Evolutionary conservation across 164 flowering plant species (phyloP), one percentile per base, ranked within the genome.

Genomic region (Tinospora cordifolia): DNA sequence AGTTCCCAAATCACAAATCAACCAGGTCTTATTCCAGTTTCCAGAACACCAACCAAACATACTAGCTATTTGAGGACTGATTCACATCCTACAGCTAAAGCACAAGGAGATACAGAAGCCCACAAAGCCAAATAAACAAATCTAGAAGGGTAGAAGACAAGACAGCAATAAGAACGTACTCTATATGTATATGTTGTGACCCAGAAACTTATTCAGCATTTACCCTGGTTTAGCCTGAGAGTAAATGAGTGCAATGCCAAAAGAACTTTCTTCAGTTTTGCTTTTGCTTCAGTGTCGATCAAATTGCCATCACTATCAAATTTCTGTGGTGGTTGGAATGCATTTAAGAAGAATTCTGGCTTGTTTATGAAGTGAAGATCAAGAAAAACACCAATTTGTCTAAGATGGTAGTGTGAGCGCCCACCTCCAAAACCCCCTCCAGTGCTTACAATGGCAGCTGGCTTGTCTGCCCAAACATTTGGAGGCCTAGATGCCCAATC

Each of bases 401-500:
- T 96, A 54, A 91, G 90, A 81, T 89, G 97, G 74, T 83, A 87
- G 27, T 89, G 97, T 17, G 89, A 62, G 64, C 89, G 77, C 0
- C 80, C 85, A 8, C 97, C 93, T 0, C 90, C 90, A 71, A 74
- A 79, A 59, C 83, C 71, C 34, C 89, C 97, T 24, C 86, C 86
- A 3, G 88, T 72, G 65, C 97, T 91, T 34, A 93, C 75, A 6
- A 88, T 81, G n/a, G 98, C 98, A 24, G 97, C 98, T 25, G 92
- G 79, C 80, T 93, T 93, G 24, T 83, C 89, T 6, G 85, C 97
- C 96, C 93, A 93, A 17, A 83, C 87, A 72, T 89, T 93, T 41
- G 95, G 91, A 15, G 97, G 81, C 71, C 95, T 82, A 13, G 98
- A 91, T 75, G 93, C 97, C 97, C 97, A 93, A 70, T 93, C 98